phyloP scores from a whole-genome alignment of 2,329 filamentous ascomycete genomes.

The Aspergillus pseudoglaucus region DNA sequence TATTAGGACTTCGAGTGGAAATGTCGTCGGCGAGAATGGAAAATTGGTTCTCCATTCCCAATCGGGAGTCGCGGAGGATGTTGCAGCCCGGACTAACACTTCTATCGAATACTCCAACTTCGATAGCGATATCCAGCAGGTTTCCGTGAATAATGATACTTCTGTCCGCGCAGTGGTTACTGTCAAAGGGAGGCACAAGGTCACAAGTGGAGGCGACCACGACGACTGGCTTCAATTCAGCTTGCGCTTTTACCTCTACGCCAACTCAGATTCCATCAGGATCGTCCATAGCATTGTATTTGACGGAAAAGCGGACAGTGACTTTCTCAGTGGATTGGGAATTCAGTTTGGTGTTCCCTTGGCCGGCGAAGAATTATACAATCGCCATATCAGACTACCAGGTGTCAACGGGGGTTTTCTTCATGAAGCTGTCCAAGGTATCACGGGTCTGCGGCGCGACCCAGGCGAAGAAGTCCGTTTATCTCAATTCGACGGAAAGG shows the following conservation, averaged over 20 bases:
- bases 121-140: slow-evolving; percentile 46
- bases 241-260: slow-evolving; percentile 54
- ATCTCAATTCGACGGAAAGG: slow-evolving; percentile 35
- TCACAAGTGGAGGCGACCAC: slow-evolving; percentile 27
- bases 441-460: slow-evolving; percentile 52
- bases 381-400: slow-evolving; percentile 54
- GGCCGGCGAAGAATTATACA: slow-evolving; percentile 46
- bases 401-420: slow-evolving; percentile 52
- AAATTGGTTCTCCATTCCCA: slow-evolving; percentile 51
- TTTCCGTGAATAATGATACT: slow-evolving; percentile 42
- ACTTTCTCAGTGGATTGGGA: slow-evolving; percentile 48
- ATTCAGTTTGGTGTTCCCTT: slow-evolving; percentile 41
- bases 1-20: slow-evolving; percentile 38
- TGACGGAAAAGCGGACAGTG: slow-evolving; percentile 44
- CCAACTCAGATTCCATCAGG: slow-evolving; percentile 49
- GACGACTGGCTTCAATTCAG: slow-evolving; percentile 50
- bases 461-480: slow-evolving; percentile 42
- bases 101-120: slow-evolving; percentile 38
- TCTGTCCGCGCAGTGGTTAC: slow-evolving; percentile 45
- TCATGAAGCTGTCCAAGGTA: slow-evolving; percentile 53
- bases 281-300: slow-evolving; percentile 53
- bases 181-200: slow-evolving; percentile 33
- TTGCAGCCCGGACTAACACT: slow-evolving; percentile 28
- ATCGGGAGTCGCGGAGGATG: slow-evolving; percentile 38
- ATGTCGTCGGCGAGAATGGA: slow-evolving; percentile 40